Evolutionary conservation across 768 basidiomycete species (phyloP), one percentile per base, ranked within the genome.

Genomic region (Phylloporus rhodoxanthus): DNA sequence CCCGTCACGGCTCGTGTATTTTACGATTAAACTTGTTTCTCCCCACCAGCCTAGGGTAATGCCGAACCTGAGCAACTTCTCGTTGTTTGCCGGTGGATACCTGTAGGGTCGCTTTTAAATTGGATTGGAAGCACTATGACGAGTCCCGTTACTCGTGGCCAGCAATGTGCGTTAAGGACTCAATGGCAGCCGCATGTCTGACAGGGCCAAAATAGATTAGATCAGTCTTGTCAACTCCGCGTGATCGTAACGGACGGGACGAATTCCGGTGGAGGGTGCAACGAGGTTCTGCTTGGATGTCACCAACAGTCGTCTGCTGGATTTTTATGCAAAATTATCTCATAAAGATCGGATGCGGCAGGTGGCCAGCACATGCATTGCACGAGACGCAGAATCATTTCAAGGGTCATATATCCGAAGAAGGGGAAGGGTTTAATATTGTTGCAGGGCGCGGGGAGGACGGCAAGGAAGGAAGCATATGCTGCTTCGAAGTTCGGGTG

Each of bases 241-340:
- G 50, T 56, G 57, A 62, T 62, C 51, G 48, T 48, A 50, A 50
- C 49, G 43, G 50, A 51, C 60, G 65, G 60, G 43, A 65, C 64
- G 63, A 56, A 60, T 53, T 51, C 64, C 62, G 64, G 57, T 62
- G 65, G 54, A 53, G 41, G 51, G 42, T n/a, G n/a, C n/a, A n/a
- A n/a, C n/a, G n/a, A n/a, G 38, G 37, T 40, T 43, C 34, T 64
- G 60, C 54, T 60, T 65, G 64, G 65, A 30, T 53, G 53, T 55
- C 60, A 45, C 62, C 62, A 60, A 55, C 23, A 20, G 45, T 34
- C 43, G 47, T 29, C 33, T 43, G 21, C 14, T 29, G 47, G 30
- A 51, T 39, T 29, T 37, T 42, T 33, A 47, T 42, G 58, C 45
- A 34, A 57, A 48, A 51, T 48, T 54, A 50, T 60, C 38, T 49